These are phyloP conservation scores for Lyophyllum semitale DNA, from an alignment of 768 basidiomycete species.

Conservation along the genomic window DNA sequence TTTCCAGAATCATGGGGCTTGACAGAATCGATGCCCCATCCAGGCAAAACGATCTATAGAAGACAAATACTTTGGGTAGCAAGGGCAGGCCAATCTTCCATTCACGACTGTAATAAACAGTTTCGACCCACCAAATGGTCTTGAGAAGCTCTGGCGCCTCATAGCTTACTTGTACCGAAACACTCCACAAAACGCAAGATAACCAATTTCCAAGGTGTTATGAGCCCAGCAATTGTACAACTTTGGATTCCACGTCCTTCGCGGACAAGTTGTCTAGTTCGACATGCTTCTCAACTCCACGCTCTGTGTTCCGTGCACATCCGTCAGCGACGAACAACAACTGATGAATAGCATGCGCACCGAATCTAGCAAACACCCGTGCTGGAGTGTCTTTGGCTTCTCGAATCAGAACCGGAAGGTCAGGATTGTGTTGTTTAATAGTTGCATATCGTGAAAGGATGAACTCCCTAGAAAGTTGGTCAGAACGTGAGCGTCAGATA, in stretches of 20 bases:
- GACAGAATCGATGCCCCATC: too few species aligned
- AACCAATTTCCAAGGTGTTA: constrained; percentile 19
- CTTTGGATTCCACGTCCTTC: constrained; percentile 69
- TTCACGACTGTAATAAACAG: too few species aligned
- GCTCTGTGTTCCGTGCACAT: constrained; percentile 47
- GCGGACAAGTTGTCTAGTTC: constrained; percentile 77
- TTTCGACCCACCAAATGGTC: not conserved
- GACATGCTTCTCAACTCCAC: constrained; percentile 78
- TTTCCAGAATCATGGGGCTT: too few species aligned
- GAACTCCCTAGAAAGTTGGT: constrained; percentile 61
- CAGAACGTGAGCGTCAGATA: not conserved
- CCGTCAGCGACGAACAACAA: constrained; percentile 7
- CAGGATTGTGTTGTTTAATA: constrained; percentile 83
- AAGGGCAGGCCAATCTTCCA: too few species aligned
- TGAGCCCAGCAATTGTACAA: constrained; percentile 61
- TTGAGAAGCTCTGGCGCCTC: not conserved
- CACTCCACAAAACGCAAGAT: not conserved
- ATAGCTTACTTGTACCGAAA: not conserved
- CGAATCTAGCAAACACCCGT: constrained; percentile 82
- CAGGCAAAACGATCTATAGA: too few species aligned
- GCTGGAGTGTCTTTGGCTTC: constrained; percentile 81
- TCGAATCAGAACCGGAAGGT: constrained; percentile 82
- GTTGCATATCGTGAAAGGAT: constrained; percentile 71
- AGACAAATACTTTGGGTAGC: too few species aligned
- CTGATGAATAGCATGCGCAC: constrained; percentile 45